phyloP scores from a whole-genome alignment of 257 asterid genomes.

The Asclepias syriaca region DNA sequence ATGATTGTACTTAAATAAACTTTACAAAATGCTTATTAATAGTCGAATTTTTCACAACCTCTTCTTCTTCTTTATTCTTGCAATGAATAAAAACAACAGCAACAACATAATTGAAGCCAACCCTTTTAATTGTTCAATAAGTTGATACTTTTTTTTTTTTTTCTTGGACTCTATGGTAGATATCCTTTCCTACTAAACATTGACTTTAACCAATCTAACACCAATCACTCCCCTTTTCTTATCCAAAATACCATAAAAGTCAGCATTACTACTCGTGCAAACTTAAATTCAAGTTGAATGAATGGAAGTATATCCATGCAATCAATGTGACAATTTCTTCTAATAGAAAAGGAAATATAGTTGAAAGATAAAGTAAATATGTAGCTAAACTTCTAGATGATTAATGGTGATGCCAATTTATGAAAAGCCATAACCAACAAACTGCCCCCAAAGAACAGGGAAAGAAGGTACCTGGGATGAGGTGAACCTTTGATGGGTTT shows the following conservation, averaged over 20 bases:
- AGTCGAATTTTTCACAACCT: neutral
- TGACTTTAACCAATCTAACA: neutral
- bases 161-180: neutral
- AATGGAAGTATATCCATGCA: neutral
- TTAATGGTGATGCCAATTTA: neutral
- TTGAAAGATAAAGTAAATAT: neutral
- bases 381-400: neutral
- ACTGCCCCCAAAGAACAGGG: neutral
- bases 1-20: neutral
- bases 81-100: neutral
- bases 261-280: neutral
- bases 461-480: slow-evolving; percentile 24
- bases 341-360: neutral
- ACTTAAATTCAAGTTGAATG: neutral
- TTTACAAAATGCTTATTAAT: neutral
- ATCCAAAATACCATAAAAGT: neutral
- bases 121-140: neutral
- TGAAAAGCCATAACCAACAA: neutral
- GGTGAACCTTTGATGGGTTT: slow-evolving; percentile 43
- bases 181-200: neutral
- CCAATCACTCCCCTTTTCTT: neutral
- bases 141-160: neutral
- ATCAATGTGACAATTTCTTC: neutral
- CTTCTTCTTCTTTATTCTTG: neutral
- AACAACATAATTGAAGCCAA: neutral